Evolutionary conservation across 2,329 filamentous ascomycete species (phyloP).

Genomic region (Nigrospora osmanthi): DNA sequence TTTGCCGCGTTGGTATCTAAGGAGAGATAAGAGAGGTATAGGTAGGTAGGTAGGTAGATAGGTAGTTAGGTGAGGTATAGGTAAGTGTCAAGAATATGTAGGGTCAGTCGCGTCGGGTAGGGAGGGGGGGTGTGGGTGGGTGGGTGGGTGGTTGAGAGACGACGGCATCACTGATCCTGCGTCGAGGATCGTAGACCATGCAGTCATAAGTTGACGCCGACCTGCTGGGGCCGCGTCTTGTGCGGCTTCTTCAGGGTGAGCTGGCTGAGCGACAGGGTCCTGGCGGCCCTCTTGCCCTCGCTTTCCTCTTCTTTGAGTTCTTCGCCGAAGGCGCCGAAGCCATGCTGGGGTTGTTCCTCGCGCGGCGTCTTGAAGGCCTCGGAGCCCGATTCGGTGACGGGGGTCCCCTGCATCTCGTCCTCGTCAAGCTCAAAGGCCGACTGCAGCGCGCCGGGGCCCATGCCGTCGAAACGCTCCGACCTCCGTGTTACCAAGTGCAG

Average conservation of each 20-base stretch:
- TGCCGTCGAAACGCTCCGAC: conserved; percentile 25
- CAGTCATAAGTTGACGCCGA: conserved; percentile 22
- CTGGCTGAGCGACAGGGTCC: conserved; percentile 57
- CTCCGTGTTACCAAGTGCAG: conserved; percentile 37
- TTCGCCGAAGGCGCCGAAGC: conserved; percentile 33
- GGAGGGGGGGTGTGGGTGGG: too few relatives aligned
- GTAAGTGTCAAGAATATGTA: too few relatives aligned
- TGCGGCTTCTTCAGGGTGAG: conserved; percentile 39
- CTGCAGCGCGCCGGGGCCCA: conserved; percentile 21
- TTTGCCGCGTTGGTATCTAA: too few relatives aligned
- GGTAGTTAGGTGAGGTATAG: too few relatives aligned
- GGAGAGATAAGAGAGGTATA: too few relatives aligned
- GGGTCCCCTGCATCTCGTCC: conserved; percentile 19
- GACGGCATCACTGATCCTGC: background rate
- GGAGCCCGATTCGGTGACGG: conserved; percentile 23
- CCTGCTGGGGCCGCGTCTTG: conserved; percentile 9
- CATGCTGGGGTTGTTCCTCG: conserved; percentile 32
- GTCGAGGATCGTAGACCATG: conserved; percentile 10
- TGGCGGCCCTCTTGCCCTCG: conserved; percentile 43
- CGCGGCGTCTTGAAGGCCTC: conserved; percentile 45
- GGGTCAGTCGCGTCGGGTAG: background rate
- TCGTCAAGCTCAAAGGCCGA: conserved; percentile 36
- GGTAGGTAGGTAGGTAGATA: too few relatives aligned
- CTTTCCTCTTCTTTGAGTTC: conserved; percentile 30
- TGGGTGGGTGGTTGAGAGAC: too few relatives aligned